Evolutionary conservation across 257 asterid species (phyloP), one percentile per base, ranked within the genome.

Genomic region (Primulina eburnea): DNA sequence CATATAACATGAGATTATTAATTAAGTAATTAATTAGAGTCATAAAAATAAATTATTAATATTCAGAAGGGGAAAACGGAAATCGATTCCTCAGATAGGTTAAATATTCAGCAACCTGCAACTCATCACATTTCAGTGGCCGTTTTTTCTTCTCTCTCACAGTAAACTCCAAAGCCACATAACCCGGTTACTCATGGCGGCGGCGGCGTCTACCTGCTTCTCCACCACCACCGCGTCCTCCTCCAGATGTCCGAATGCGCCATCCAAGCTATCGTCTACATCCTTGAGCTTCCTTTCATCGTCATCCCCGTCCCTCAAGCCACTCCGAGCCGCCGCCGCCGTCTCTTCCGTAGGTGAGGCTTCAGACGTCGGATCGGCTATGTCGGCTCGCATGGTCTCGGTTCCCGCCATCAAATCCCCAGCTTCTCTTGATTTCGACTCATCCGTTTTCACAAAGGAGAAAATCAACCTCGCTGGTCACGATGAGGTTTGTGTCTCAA

Each of bases 381-480:
- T 83, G 5, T 74, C 81, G 1, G 93, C 87, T 71, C 82, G 82
- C 20, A 84, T 83, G 95, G 95, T 92, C 4, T 77, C 98, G 0
- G 73, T 75, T 0, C 82, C 92, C 20, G 10, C 87, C 30, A 66
- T 88, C 11, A 81, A 74, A 70, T 73, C 87, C 14, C 88, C 69
- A 4, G 70, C 73, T 68, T 73, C 88, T 9, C 87, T 84, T 8
- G 96, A 92, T 82, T 92, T 92, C 73, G 89, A 90, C 37, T 85
- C 97, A 26, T 79, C 87, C 16, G 87, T 92, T 4, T 92, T 92
- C 82, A 80, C 87, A 1, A 92, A 92, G 47, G 98, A 92, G 87
- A 87, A 86, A 64, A 71, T 89, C 71, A 87, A 85, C 71, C 93
- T 92, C 35, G 96, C 95, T 57, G 95, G 98, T 29, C 83, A 86